Conservation (phyloP, 2,329 filamentous ascomycete species). For the Talaromyces sp. region DNA sequence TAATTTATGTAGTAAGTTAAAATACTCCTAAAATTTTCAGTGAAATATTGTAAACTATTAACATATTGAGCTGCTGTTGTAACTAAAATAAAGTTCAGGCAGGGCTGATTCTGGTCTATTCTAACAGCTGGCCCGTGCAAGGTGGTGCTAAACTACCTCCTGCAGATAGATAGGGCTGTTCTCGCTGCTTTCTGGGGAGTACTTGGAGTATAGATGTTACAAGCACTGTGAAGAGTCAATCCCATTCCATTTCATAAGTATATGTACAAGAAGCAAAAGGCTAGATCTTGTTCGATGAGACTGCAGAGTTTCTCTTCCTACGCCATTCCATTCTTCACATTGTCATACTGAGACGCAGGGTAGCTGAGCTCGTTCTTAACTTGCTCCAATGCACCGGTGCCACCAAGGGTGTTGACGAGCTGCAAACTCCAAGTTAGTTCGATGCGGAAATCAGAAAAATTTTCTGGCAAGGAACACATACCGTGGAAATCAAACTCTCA, state of each 20-base stretch:
- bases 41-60: no score
- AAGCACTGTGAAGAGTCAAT: not conserved
- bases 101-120: no score
- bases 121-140: no score
- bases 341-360: conserved; percentile 52
- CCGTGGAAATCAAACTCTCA: conserved; percentile 63
- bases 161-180: not conserved
- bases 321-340: conserved; percentile 38
- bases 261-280: not conserved
- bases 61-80: no score
- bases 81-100: no score
- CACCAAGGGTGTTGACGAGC: conserved; percentile 32
- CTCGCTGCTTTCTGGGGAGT: not conserved
- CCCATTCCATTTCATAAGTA: not conserved
- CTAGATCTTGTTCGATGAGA: not conserved
- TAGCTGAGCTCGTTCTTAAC: conserved; percentile 47
- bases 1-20: no score
- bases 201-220: not conserved
- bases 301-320: not conserved
- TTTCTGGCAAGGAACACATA: conserved; percentile 15
- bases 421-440: conserved; percentile 12
- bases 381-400: conserved; percentile 38
- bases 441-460: not conserved
- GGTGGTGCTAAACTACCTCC: no score
- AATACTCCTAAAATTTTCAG: no score